Evolutionary conservation across 805 yeast species (phyloP).

Genomic region (Candida nemodendra): DNA sequence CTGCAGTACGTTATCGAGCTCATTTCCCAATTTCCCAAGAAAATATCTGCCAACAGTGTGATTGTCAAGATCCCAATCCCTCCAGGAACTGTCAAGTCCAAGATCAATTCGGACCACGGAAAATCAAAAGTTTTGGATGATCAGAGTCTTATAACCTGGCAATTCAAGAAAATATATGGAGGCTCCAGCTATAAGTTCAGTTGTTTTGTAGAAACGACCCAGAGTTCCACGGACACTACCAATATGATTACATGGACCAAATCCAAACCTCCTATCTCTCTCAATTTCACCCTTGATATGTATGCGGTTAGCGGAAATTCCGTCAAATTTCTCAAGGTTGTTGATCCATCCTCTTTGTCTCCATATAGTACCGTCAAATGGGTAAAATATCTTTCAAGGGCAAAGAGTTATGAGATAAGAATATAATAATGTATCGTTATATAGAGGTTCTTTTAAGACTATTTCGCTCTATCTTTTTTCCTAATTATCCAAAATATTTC

Average conservation of each 20-base stretch:
- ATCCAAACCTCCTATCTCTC: slow-evolving; percentile 72
- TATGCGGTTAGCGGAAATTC: slow-evolving; percentile 74
- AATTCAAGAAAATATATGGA: slow-evolving; percentile 65
- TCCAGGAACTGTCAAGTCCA: slow-evolving; percentile 49
- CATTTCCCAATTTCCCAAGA: slow-evolving; percentile 58
- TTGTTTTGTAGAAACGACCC: slow-evolving; percentile 46
- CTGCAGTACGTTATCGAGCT: slow-evolving; percentile 60
- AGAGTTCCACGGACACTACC: slow-evolving; percentile 24
- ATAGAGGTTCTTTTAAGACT: no score
- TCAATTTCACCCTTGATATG: slow-evolving; percentile 69
- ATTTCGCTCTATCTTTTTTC: no score
- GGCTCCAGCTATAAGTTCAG: slow-evolving; percentile 55
- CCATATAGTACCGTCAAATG: slow-evolving; percentile 77
- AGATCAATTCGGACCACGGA: slow-evolving; percentile 50
- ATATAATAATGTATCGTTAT: no score
- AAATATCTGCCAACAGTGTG: slow-evolving; percentile 63
- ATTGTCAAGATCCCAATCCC: slow-evolving; percentile 69
- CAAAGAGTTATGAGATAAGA: slow-evolving; percentile 82
- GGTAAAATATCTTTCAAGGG: slow-evolving; percentile 75
- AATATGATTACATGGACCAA: slow-evolving; percentile 51
- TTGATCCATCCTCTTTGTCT: slow-evolving; percentile 40
- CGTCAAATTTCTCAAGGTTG: slow-evolving; percentile 69
- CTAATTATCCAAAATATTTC: no score
- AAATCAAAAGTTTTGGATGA: slow-evolving; percentile 67
- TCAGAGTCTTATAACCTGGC: slow-evolving; percentile 68